These are phyloP conservation scores for Xanthoparmelia taractica DNA, from an alignment of 495 filamentous ascomycete species.

Conservation along the genomic window DNA sequence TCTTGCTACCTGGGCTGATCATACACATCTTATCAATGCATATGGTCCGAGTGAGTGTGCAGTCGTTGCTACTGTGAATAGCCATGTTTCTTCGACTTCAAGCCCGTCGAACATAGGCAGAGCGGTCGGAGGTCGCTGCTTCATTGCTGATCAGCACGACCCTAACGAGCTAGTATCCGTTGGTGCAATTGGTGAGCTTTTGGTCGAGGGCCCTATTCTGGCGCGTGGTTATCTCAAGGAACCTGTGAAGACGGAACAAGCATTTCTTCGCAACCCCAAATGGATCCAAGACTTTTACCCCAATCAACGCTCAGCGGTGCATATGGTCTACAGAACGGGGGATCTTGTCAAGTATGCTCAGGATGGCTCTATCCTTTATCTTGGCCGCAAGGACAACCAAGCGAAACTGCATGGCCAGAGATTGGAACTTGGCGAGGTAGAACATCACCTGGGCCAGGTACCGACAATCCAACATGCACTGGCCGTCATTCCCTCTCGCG, in stretches of 20 bases:
- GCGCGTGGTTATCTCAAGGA: slow-evolving; percentile 53
- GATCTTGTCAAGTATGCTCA: slow-evolving; percentile 23
- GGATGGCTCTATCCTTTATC: slow-evolving; percentile 26
- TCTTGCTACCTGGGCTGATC: slow-evolving; percentile 38
- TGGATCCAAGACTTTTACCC: slow-evolving; percentile 31
- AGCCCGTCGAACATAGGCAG: slow-evolving; percentile 34
- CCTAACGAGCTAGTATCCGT: slow-evolving; percentile 51
- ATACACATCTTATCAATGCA: slow-evolving; percentile 44
- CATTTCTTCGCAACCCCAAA: slow-evolving; percentile 46
- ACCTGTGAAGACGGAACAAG: slow-evolving; percentile 46
- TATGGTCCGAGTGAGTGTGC: slow-evolving; percentile 51
- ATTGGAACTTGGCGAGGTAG: slow-evolving; percentile 43
- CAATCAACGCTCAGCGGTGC: neutral
- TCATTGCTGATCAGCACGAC: slow-evolving; percentile 54
- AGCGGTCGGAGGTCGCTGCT: slow-evolving; percentile 38
- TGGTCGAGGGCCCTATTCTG: slow-evolving; percentile 56
- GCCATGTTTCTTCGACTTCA: slow-evolving; percentile 17
- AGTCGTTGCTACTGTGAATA: slow-evolving; percentile 29
- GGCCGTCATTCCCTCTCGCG: slow-evolving; percentile 14
- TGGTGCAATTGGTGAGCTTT: slow-evolving; percentile 56
- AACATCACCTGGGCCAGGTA: slow-evolving; percentile 22
- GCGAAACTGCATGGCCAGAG: slow-evolving; percentile 43
- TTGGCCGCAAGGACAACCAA: slow-evolving; percentile 35
- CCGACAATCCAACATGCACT: slow-evolving; percentile 15
- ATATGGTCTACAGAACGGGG: slow-evolving; percentile 33